Base-by-base conservation (phyloP, 1,284 basidiomycete genomes). In the Xanthoconium separans region DNA sequence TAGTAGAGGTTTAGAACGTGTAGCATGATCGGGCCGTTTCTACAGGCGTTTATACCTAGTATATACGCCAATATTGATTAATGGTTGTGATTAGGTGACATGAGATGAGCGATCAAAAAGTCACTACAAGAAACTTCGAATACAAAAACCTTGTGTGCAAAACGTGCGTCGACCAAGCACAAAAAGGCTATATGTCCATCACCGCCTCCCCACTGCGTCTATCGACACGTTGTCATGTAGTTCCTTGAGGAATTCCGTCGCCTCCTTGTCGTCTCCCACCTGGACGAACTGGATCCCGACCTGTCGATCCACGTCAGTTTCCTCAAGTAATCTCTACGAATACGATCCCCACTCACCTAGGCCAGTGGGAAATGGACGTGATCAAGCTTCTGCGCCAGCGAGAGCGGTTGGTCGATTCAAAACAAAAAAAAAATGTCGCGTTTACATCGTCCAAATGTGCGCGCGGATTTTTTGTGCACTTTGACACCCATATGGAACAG, bases 261-360 rank as follows among this genome's bases (percentile, higher is more conserved):
- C 84, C 1, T 61, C 59, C 1, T 56, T 58, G 51, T 74, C 73
- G 47, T 75, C 60, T 4, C 84, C 82, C 41, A 85, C 76, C 58
- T 87, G 84, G 11, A 87, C 77, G 54, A 87, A 85, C 55, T 84
- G 83, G 31, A 87, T 79, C 3, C 81, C 78, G 24, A 81, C 67
- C 74, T 83, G 24, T 16, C 16, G 1, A 36, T 11, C 27, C 7
- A 2, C 2, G 15, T 70, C 30, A 58, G 53, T 37, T 7, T 2
- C 29, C 24, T 27, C 6, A 6, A 18, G 9, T 13, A 18, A 16
- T 10, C n/a, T 8, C 6, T 2, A 22, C 22, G 22, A 22, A 4
- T 18, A 9, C 10, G 1, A 10, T 18, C 16, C 13, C 31, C 20
- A 13, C 60, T 61, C 16, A 82, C 80, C 70, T 85, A 84, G 12